A percentile compares a stretch with the other conserved stretches of the same genome.
Evolutionary conservation across 352 stramenopile species (phyloP).

Genomic region (Plasmopara muralis): DNA sequence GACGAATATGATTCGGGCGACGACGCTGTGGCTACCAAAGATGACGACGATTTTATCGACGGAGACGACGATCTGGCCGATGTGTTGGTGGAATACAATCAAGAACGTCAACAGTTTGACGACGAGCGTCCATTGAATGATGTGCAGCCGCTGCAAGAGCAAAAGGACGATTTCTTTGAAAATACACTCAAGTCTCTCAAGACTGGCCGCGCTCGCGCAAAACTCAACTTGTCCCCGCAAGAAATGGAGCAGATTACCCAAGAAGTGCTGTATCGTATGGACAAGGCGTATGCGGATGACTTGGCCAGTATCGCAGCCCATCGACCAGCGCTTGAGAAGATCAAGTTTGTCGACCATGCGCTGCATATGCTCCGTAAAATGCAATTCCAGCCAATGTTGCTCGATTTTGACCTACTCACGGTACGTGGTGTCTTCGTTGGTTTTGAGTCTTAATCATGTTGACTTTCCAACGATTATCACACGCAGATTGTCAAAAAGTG

Average conservation of each 20-base stretch:
- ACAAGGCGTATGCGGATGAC: constrained; percentile 82
- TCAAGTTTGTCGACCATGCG: constrained; percentile 78
- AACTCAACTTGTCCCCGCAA: constrained; percentile 76
- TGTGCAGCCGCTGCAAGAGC: constrained; percentile 13
- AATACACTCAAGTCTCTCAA: constrained; percentile 81
- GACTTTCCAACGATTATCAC: not conserved
- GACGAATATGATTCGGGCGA: constrained; percentile 86
- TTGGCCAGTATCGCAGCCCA: constrained; percentile 50
- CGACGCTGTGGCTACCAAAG: constrained; percentile 60
- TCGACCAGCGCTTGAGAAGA: constrained; percentile 67
- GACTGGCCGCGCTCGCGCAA: constrained; percentile 58
- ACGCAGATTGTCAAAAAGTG: constrained; percentile 84
- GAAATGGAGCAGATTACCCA: constrained; percentile 84
- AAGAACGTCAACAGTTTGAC: constrained; percentile 72
- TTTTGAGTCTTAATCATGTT: not conserved
- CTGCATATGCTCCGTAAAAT: constrained; percentile 71
- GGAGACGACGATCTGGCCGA: constrained; percentile 79
- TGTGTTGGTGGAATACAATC: constrained; percentile 73
- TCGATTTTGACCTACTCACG: constrained; percentile 84
- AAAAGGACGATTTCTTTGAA: constrained; percentile 77
- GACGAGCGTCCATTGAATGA: constrained; percentile 71
- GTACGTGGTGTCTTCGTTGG: constrained; percentile 20
- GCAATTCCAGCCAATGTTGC: constrained; percentile 80
- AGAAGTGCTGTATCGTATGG: constrained; percentile 85
- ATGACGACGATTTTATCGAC: constrained; percentile 86